phyloP scores from a whole-genome alignment of 2,329 filamentous ascomycete species.

The Penicillium sp. region DNA sequence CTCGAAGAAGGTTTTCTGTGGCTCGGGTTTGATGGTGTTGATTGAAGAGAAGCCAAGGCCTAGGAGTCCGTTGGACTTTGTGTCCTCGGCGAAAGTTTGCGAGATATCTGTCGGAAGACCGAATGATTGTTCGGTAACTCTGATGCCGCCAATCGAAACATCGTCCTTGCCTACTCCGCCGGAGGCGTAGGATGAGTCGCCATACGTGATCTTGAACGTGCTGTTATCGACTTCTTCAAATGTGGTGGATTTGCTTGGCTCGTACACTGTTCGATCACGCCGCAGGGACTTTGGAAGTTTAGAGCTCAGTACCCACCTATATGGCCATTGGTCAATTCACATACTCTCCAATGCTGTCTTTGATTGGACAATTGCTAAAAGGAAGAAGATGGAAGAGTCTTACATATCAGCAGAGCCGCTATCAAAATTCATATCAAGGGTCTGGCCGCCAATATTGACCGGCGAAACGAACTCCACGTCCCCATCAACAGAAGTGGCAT shows the following conservation, averaged over 20 bases:
- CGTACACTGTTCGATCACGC: conserved; percentile 56
- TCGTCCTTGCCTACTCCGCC: conserved; percentile 66
- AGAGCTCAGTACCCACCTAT: conserved; percentile 68
- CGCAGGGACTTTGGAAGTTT: conserved; percentile 49
- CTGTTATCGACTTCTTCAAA: conserved; percentile 51
- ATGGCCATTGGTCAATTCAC: not conserved
- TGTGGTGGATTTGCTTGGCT: conserved; percentile 53
- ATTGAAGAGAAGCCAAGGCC: conserved; percentile 65
- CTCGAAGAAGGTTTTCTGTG: conserved; percentile 72
- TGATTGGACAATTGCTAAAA: not conserved
- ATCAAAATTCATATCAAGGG: conserved; percentile 69
- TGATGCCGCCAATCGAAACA: conserved; percentile 66
- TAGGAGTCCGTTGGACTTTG: conserved; percentile 65
- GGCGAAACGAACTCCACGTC: conserved; percentile 70
- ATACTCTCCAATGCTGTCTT: not conserved
- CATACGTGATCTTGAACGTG: conserved; percentile 66
- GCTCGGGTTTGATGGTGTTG: conserved; percentile 62
- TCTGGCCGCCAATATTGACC: conserved; percentile 68
- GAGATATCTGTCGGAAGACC: conserved; percentile 64
- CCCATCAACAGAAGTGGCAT: conserved; percentile 63
- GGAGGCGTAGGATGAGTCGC: conserved; percentile 62
- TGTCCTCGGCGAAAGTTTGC: conserved; percentile 57
- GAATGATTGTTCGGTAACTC: conserved; percentile 62
- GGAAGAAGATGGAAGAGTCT: conserved; percentile 24
- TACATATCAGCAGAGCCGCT: conserved; percentile 72